These are phyloP conservation scores for Cymbopogon flexuosus DNA, from an alignment of 202 grass and related monocot species.

Conservation along the genomic window DNA sequence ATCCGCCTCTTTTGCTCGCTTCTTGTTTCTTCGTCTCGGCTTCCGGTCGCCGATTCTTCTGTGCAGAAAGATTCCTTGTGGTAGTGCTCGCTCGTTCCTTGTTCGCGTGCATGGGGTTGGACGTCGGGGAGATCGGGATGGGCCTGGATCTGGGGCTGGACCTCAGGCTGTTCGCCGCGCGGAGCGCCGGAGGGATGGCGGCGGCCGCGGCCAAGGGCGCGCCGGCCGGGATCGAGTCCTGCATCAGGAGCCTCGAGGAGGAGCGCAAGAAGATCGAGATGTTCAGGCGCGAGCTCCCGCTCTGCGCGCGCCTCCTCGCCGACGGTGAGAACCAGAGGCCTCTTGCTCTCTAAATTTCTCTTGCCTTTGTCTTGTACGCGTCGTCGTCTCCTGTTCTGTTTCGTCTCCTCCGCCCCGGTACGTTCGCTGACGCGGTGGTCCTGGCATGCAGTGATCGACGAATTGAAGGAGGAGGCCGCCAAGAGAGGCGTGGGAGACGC, in stretches of 20 bases:
- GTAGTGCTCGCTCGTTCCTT: background rate
- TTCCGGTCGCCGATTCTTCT: slow-evolving; percentile 5
- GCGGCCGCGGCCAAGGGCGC: slow-evolving; percentile 34
- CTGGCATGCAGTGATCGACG: slow-evolving; percentile 58
- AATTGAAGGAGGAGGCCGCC: slow-evolving; percentile 57
- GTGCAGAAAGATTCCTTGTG: background rate
- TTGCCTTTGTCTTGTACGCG: too few species aligned
- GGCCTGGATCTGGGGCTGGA: slow-evolving; percentile 53
- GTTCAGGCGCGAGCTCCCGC: slow-evolving; percentile 89
- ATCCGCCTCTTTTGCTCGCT: background rate
- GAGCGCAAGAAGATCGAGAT: slow-evolving; percentile 84
- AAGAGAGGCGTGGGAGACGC: slow-evolving; percentile 19
- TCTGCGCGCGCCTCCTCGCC: slow-evolving; percentile 61
- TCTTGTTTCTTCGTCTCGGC: background rate
- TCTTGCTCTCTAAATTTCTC: background rate
- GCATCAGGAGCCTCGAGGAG: slow-evolving; percentile 57
- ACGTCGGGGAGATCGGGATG: slow-evolving; percentile 48
- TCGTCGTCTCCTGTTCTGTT: background rate
- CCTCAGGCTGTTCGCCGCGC: slow-evolving; percentile 53
- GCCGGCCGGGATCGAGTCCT: slow-evolving; percentile 46
- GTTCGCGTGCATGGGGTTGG: slow-evolving; percentile 43
- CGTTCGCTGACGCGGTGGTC: background rate
- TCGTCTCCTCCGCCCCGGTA: background rate
- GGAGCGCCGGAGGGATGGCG: slow-evolving; percentile 43
- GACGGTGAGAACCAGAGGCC: slow-evolving; percentile 40